Base-by-base conservation (phyloP, 371 early-diverging fungal genomes). In the Lichtheimia corymbifera region DNA sequence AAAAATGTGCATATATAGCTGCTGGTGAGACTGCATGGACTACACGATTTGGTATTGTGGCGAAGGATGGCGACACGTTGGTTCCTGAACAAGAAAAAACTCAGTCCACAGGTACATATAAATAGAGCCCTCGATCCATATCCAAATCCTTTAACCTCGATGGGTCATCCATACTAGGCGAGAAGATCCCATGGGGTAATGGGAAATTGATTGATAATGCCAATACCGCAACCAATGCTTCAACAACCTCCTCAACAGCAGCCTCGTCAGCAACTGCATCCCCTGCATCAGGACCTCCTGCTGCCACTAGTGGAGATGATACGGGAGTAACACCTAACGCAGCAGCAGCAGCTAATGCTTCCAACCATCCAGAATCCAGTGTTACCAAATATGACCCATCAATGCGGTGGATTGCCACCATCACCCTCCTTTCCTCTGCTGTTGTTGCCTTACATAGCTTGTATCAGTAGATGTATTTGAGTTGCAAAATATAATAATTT, bases 31-130 rank as follows among this genome's bases (percentile, higher is more conserved):
- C 30, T 22, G 65, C 69, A 12, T 74, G 74, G 74, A 71, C 74
- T n/a, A 68, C 71, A 13, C 68, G 74, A 25, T 74, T 74, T 50
- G 67, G 64, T 30, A 71, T 74, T 54, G 59, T 63, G 17, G 71
- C 64, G 17, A 44, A 64, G 13, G 69, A 68, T 58, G 71, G 68
- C 41, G 50, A 59, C 13, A 59, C 61, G 3, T 62, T 65, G 51
- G 63, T 58, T 22, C 40, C 61, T 44, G 58, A 50, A 20, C 56
- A 51, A 15, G 30, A 71, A 22, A 1, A 59, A 11, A 61, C 60
- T n/a, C 74, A 74, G 24, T 61, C 74, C 30, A 59, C 50, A 52
- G 68, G 67, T 63, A 47, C 17, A 9, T 22, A 2, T 15, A 50
- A 49, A 54, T 30, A 54, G 0, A 3, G n/a, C n/a, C n/a, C 30